Percentiles rank a stretch among this genome's conserved stretches.
These are phyloP conservation scores for Diaporthe amygdali DNA, from an alignment of 2,329 filamentous ascomycete genomes.

Conservation along the genomic window DNA sequence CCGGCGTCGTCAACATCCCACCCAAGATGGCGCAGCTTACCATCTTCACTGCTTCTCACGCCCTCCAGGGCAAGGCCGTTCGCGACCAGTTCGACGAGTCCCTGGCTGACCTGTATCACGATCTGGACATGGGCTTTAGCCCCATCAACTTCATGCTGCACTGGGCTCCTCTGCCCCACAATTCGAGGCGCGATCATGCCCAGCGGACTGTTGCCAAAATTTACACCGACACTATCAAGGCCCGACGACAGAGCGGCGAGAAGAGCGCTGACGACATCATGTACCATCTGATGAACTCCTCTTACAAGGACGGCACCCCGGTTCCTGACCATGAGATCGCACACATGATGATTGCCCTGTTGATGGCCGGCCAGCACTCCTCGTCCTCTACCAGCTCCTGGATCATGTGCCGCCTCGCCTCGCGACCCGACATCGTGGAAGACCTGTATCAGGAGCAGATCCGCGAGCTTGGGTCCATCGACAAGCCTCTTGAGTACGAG, in stretches of 20 bases:
- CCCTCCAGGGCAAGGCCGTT: constrained; percentile 78
- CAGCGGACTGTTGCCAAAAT: constrained; percentile 78
- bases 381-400: constrained; percentile 79
- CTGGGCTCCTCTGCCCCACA: constrained; percentile 79
- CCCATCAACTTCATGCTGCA: constrained; percentile 85
- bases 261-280: constrained; percentile 72
- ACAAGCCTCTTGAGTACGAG: constrained; percentile 79
- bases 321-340: constrained; percentile 79
- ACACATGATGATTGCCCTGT: constrained; percentile 84
- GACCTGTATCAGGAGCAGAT: constrained; percentile 81
- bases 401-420: constrained; percentile 77
- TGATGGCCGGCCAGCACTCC: constrained; percentile 86
- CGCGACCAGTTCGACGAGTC: constrained; percentile 73
- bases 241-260: constrained; percentile 56
- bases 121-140: constrained; percentile 79
- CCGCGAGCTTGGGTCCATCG: constrained; percentile 71
- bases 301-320: constrained; percentile 74
- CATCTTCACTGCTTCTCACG: constrained; percentile 79
- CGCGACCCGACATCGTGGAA: constrained; percentile 71
- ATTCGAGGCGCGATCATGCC: constrained; percentile 73
- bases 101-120: constrained; percentile 79
- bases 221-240: constrained; percentile 74
- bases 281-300: constrained; percentile 77
- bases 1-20: constrained; percentile 68
- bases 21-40: constrained; percentile 77